phyloP scores from a whole-genome alignment of 2,329 filamentous ascomycete genomes.

The Alternaria brassicicola region DNA sequence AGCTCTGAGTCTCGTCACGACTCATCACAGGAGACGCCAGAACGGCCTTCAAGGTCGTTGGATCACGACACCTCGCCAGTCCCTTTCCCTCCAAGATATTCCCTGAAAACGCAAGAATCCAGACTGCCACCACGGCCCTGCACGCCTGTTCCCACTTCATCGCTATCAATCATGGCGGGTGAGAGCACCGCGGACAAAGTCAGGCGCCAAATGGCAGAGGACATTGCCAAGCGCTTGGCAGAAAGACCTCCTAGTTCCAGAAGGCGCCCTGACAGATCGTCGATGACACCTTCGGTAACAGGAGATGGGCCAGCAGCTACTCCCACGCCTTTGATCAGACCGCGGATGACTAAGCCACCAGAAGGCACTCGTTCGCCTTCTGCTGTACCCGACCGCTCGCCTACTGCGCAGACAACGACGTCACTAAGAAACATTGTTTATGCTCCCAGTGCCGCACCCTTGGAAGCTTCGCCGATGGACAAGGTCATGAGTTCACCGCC shows the following conservation, averaged over 20 bases:
- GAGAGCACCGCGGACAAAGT: conserved; percentile 11
- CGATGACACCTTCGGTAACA: conserved; percentile 2
- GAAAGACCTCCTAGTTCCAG: conserved; percentile 21
- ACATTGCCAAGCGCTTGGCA: conserved; percentile 9
- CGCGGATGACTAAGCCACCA: conserved; percentile 6
- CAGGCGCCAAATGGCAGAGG: conserved; percentile 16
- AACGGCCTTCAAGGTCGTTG: conserved; percentile 8
- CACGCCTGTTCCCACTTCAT: conserved; percentile 22
- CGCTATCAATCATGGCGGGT: conserved; percentile 24
- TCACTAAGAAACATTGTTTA: conserved; percentile 38
- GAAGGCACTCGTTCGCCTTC: conserved; percentile 45
- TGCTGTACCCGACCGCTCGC: conserved; percentile 39
- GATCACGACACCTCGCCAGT: conserved; percentile 27
- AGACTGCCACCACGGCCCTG: conserved; percentile 27
- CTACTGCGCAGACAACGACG: conserved; percentile 30
- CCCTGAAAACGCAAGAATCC: conserved; percentile 23
- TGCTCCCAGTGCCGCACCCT: conserved; percentile 18
- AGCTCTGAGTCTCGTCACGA: conserved; percentile 37
- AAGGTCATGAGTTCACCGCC: conserved; percentile 2
- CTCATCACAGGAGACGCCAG: conserved; percentile 41
- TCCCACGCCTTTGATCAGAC: conserved; percentile 4
- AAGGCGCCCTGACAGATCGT: conserved; percentile 5
- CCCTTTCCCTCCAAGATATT: conserved; percentile 32
- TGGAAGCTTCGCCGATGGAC: conserved; percentile 2
- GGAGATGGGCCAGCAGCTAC: neutral